Evolutionary conservation across 768 basidiomycete genomes (phyloP).

Genomic region (Tephrocybe sp.): DNA sequence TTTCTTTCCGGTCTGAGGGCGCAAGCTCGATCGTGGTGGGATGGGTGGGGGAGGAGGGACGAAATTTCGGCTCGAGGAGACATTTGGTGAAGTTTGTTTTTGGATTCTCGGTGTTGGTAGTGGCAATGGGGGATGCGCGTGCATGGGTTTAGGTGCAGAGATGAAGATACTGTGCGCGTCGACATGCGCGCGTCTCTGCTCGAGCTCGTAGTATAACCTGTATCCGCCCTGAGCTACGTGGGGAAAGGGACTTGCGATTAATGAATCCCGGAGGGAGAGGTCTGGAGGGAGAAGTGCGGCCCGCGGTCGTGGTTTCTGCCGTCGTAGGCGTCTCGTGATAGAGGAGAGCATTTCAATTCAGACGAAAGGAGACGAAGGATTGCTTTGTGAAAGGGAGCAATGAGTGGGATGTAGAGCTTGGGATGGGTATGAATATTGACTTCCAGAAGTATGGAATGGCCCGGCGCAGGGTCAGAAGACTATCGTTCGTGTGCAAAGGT

Average conservation of each 20-base stretch:
- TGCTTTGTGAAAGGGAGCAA: neutral
- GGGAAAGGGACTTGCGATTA: slow-evolving; percentile 34
- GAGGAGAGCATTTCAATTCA: slow-evolving; percentile 25
- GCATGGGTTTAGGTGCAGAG: slow-evolving; percentile 11
- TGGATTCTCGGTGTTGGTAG: slow-evolving; percentile 16
- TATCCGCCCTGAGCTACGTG: slow-evolving; percentile 39
- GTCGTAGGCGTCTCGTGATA: slow-evolving; percentile 23
- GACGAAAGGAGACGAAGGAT: slow-evolving; percentile 1
- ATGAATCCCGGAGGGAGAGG: slow-evolving; percentile 32
- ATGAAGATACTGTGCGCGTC: slow-evolving; percentile 1
- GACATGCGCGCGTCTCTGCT: slow-evolving; percentile 14
- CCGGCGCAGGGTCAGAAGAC: slow-evolving; percentile 19
- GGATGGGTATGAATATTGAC: slow-evolving; percentile 1
- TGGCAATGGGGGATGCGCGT: neutral
- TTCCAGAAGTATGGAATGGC: neutral
- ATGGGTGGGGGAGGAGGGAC: slow-evolving; percentile 20
- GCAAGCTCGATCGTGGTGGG: slow-evolving; percentile 9
- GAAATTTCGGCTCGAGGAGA: slow-evolving; percentile 15
- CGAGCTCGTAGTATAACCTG: slow-evolving; percentile 33
- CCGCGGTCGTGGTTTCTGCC: slow-evolving; percentile 13
- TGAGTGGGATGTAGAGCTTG: neutral
- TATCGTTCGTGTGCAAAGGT: slow-evolving; percentile 14
- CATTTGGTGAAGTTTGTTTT: slow-evolving; percentile 6
- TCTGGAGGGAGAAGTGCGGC: slow-evolving; percentile 28
- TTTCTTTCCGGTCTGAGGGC: slow-evolving; percentile 3